These are phyloP conservation scores for Cryoendolithus antarcticus DNA, from an alignment of 2,329 filamentous ascomycete species.

Conservation along the genomic window DNA sequence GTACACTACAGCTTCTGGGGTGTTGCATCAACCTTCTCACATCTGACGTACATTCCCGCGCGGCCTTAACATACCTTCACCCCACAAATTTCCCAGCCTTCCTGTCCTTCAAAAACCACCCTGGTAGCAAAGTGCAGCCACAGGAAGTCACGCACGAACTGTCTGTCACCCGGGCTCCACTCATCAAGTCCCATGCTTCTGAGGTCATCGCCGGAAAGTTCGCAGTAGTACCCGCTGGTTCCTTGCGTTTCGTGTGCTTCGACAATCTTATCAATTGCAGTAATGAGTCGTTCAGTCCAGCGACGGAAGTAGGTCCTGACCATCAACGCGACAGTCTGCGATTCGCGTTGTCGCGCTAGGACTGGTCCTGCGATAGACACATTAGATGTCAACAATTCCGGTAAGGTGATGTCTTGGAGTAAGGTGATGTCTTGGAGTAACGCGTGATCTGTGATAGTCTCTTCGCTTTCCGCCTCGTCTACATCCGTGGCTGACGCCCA, in stretches of 20 bases:
- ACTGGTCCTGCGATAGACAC: background rate
- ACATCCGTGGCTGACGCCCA: slow-evolving; percentile 77
- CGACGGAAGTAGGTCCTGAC: slow-evolving; percentile 75
- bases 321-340: slow-evolving; percentile 46
- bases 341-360: slow-evolving; percentile 5
- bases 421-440: slow-evolving; percentile 31
- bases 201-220: slow-evolving; percentile 52
- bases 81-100: slow-evolving; percentile 55
- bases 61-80: slow-evolving; percentile 15
- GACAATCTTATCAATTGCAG: slow-evolving; percentile 50
- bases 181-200: slow-evolving; percentile 63
- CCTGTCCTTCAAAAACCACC: slow-evolving; percentile 56
- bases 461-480: slow-evolving; percentile 41
- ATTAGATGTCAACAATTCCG: too few relatives aligned
- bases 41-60: too few relatives aligned
- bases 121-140: slow-evolving; percentile 53
- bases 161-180: slow-evolving; percentile 60
- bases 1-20: too few relatives aligned
- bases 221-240: slow-evolving; percentile 23
- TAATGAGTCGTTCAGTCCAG: slow-evolving; percentile 54
- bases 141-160: slow-evolving; percentile 54
- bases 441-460: slow-evolving; percentile 38
- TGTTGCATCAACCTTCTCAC: too few relatives aligned
- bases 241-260: slow-evolving; percentile 32
- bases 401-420: slow-evolving; percentile 26